These are phyloP conservation scores for Sphagnurus paluster DNA, from an alignment of 1,284 basidiomycete genomes.

Conservation along the genomic window DNA sequence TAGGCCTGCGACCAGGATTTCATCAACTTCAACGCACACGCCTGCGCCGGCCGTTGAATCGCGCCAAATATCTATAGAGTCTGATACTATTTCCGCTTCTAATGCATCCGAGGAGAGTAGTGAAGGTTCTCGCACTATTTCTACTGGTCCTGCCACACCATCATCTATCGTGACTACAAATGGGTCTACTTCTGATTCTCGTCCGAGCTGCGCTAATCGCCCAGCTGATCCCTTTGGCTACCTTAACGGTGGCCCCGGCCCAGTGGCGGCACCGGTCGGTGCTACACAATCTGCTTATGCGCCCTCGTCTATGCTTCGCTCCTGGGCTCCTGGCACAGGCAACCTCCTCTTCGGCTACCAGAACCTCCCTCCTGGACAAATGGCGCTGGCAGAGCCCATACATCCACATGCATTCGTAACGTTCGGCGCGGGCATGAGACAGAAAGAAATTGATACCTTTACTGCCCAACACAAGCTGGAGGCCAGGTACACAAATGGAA, in stretches of 20 bases:
- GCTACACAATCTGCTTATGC: constrained; percentile 33
- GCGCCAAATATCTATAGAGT: constrained; percentile 22
- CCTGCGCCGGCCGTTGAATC: constrained; percentile 7
- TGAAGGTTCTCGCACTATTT: constrained; percentile 12
- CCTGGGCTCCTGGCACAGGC: constrained; percentile 31
- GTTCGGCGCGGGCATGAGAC: constrained; percentile 79
- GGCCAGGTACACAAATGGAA: constrained; percentile 50
- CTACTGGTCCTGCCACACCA: constrained; percentile 23
- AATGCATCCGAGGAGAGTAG: constrained; percentile 19
- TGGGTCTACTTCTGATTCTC: constrained; percentile 7
- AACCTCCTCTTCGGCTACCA: constrained; percentile 33
- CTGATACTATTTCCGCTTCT: constrained; percentile 20
- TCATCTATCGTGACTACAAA: constrained; percentile 18
- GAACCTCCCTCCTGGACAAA: constrained; percentile 34
- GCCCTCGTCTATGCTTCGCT: constrained; percentile 29
- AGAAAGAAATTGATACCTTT: constrained; percentile 81
- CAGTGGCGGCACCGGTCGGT: constrained; percentile 21
- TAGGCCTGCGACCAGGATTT: no score
- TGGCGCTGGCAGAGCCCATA: constrained; percentile 52
- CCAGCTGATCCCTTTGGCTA: constrained; percentile 55
- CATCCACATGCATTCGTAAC: constrained; percentile 75
- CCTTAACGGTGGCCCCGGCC: constrained; percentile 36
- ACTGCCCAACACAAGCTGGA: constrained; percentile 71
- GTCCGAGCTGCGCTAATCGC: constrained; percentile 11
- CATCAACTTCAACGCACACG: no score